phyloP scores from a whole-genome alignment of 2,329 filamentous ascomycete species.

The Podosphaera xanthii region DNA sequence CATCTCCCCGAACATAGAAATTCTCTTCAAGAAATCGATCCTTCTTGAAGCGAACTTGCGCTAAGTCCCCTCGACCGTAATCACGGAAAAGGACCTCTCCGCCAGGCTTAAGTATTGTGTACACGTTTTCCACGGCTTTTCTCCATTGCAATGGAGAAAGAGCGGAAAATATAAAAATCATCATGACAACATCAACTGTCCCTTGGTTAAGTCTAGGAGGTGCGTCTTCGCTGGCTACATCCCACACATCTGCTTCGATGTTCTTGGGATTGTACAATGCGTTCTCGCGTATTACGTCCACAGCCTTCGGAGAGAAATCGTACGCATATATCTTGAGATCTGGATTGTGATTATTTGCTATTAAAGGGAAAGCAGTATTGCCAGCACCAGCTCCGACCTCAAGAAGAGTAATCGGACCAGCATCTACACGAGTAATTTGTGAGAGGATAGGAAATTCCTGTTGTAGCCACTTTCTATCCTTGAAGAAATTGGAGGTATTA shows the following conservation, averaged over 20 bases:
- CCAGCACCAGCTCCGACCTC: slow-evolving; percentile 91
- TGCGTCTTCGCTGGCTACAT: slow-evolving; percentile 49
- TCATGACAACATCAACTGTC: slow-evolving; percentile 75
- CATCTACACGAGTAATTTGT: slow-evolving; percentile 46
- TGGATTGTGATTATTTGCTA: slow-evolving; percentile 65
- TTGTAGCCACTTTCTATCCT: slow-evolving; percentile 88
- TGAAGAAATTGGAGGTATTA: slow-evolving; percentile 95
- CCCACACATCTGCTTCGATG: slow-evolving; percentile 88
- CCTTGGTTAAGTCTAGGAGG: slow-evolving; percentile 55
- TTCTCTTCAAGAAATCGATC: slow-evolving; percentile 86
- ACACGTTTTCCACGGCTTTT: slow-evolving; percentile 59
- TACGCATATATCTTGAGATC: slow-evolving; percentile 72
- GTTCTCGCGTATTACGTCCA: slow-evolving; percentile 72
- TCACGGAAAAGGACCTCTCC: slow-evolving; percentile 90
- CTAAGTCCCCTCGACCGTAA: slow-evolving; percentile 85
- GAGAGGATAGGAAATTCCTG: slow-evolving; percentile 87
- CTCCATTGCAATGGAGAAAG: slow-evolving; percentile 69
- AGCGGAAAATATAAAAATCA: slow-evolving; percentile 96
- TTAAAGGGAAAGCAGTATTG: slow-evolving; percentile 84
- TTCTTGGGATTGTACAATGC: slow-evolving; percentile 47
- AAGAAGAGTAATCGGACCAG: slow-evolving; percentile 48
- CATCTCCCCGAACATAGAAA: slow-evolving; percentile 89
- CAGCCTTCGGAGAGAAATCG: slow-evolving; percentile 87
- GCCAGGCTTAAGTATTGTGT: slow-evolving; percentile 66
- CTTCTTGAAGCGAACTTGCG: slow-evolving; percentile 93